Conservation (phyloP, 2,329 filamentous ascomycete species). For the Penicillium freii region DNA sequence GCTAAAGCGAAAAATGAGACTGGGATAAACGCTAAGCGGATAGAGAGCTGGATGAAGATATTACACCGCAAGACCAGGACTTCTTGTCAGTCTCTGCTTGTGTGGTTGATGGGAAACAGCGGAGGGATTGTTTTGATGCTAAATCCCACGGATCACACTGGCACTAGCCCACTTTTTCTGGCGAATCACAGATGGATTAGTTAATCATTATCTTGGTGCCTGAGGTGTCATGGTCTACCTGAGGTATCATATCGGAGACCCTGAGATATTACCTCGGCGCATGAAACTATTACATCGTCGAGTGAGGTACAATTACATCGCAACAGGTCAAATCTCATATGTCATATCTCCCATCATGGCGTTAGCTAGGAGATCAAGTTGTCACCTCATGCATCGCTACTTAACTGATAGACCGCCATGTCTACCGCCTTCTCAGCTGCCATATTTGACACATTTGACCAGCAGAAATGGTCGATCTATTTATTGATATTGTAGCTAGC, state of each 20-base stretch:
- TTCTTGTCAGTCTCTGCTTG: slow-evolving; percentile 17
- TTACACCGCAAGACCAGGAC: slow-evolving; percentile 14
- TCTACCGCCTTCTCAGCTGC: not conserved
- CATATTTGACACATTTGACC: not conserved
- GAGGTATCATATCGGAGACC: not conserved
- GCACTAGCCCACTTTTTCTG: slow-evolving; percentile 16
- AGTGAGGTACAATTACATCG: not conserved
- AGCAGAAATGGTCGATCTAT: slow-evolving; percentile 1
- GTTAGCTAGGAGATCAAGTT: not conserved
- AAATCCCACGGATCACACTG: slow-evolving; percentile 28
- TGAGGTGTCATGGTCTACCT: slow-evolving; percentile 7
- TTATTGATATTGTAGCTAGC: not conserved
- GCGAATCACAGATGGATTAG: slow-evolving; percentile 53
- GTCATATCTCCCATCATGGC: not conserved
- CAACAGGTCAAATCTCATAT: not conserved
- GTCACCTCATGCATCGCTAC: not conserved
- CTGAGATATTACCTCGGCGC: not conserved
- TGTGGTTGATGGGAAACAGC: slow-evolving; percentile 24
- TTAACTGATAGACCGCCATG: not conserved
- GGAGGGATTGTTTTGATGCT: slow-evolving; percentile 73
- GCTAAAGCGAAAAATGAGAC: slow-evolving; percentile 4
- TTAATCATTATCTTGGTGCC: slow-evolving; percentile 17
- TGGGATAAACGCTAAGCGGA: slow-evolving; percentile 4
- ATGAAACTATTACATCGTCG: not conserved
- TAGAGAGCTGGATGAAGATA: not conserved